phyloP scores from a whole-genome alignment of 2,329 filamentous ascomycete genomes.

The Colletotrichum sp. region DNA sequence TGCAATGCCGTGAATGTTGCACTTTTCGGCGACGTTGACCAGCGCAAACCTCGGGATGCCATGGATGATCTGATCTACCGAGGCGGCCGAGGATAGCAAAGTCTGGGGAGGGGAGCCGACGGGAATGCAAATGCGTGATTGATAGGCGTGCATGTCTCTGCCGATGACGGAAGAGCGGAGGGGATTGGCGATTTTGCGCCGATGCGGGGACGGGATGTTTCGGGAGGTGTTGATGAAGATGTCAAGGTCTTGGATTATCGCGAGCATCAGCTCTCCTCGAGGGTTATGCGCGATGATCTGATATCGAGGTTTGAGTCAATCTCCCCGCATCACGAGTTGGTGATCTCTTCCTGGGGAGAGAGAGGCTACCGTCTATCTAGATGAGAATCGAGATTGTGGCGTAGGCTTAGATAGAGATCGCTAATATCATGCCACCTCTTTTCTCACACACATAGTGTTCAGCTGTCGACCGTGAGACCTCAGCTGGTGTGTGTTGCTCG shows the following conservation, averaged over 20 bases:
- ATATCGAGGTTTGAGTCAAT: not conserved
- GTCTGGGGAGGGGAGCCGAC: not conserved
- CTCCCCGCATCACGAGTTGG: not conserved
- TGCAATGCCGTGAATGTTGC: not conserved
- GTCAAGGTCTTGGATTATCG: not conserved
- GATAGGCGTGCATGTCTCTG: not conserved
- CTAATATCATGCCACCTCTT: not conserved
- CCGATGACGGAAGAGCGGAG: not conserved
- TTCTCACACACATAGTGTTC: not conserved
- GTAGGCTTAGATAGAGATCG: not conserved
- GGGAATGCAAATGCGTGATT: not conserved
- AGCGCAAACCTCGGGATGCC: not conserved
- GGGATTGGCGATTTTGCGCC: not conserved
- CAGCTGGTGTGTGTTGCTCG: not conserved
- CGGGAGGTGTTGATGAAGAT: not conserved
- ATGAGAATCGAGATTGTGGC: constrained; percentile 8
- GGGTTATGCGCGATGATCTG: not conserved
- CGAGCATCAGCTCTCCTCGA: not conserved
- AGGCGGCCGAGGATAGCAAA: not conserved
- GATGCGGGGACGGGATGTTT: constrained; percentile 2
- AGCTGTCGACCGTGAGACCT: not conserved
- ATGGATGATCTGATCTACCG: not conserved
- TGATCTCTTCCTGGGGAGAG: not conserved
- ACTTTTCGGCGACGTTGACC: not conserved
- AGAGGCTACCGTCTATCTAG: not conserved